phyloP scores from a whole-genome alignment of 768 basidiomycete genomes.

The Tricholoma matsutake region DNA sequence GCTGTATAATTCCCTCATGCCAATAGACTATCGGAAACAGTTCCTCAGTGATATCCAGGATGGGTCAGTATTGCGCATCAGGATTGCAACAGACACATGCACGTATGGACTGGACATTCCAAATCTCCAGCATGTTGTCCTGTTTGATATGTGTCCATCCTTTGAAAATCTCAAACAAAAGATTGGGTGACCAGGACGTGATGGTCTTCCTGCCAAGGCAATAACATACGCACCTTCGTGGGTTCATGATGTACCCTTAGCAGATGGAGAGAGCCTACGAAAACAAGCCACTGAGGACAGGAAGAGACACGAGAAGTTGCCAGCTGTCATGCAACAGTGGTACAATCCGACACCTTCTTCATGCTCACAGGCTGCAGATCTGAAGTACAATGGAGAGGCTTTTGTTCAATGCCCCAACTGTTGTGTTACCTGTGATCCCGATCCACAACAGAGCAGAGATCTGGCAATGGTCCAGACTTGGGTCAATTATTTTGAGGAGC shows the following conservation, averaged over 20 bases:
- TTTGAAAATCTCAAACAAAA: too few relatives aligned
- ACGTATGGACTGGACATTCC: too few relatives aligned
- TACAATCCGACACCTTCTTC: neutral
- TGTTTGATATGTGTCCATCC: too few relatives aligned
- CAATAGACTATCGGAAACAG: neutral
- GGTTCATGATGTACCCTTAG: neutral
- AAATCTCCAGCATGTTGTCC: too few relatives aligned
- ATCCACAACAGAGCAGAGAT: neutral
- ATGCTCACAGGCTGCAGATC: neutral
- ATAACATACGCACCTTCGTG: neutral
- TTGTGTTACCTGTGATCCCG: slow-evolving; percentile 8
- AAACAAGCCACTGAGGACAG: neutral
- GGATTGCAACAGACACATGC: neutral
- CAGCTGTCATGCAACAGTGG: neutral
- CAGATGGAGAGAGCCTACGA: neutral
- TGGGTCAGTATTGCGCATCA: neutral
- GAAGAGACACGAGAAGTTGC: neutral
- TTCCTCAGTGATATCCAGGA: neutral
- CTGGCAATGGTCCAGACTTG: neutral
- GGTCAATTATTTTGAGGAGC: neutral
- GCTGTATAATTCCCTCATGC: neutral
- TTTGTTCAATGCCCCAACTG: neutral
- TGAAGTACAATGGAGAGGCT: neutral
- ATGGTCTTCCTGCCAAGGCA: neutral
- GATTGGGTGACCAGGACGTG: too few relatives aligned